Percentiles rank a stretch among this genome's conserved stretches.
Conservation (phyloP, 1,139 yeast species). For the Magnusiomyces suaveolens region DNA sequence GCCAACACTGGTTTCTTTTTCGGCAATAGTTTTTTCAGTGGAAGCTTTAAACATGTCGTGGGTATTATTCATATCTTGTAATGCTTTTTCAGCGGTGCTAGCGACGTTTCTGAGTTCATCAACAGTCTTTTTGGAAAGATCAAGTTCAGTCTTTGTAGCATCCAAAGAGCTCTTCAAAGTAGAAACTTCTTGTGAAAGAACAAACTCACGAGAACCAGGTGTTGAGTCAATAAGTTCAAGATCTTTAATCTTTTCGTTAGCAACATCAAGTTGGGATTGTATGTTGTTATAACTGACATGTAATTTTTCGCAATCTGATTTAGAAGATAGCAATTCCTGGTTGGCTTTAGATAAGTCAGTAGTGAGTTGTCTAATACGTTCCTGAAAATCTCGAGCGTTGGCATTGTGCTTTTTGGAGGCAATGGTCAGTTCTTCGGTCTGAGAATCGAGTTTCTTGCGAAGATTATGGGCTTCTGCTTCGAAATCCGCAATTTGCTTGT, state of each 20-base stretch:
- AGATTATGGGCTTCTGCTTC: constrained; percentile 40
- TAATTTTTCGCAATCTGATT: constrained; percentile 30
- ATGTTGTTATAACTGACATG: constrained; percentile 9
- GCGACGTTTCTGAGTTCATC: constrained; percentile 45
- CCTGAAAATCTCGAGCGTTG: constrained; percentile 45
- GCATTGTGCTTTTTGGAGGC: constrained; percentile 22
- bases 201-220: constrained; percentile 12
- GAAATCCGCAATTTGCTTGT: constrained; percentile 42
- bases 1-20: constrained; percentile 35
- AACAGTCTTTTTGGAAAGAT: constrained; percentile 40
- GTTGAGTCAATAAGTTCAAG: constrained; percentile 4
- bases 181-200: constrained; percentile 28
- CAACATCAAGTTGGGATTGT: constrained; percentile 25
- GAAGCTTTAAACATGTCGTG: constrained; percentile 38
- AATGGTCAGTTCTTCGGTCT: constrained; percentile 32
- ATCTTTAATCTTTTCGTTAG: constrained; percentile 9
- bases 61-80: constrained; percentile 35
- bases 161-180: constrained; percentile 36
- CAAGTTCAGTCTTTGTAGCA: constrained; percentile 39
- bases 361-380: constrained; percentile 50
- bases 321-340: constrained; percentile 38
- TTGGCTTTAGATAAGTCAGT: constrained; percentile 39
- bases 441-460: constrained; percentile 43
- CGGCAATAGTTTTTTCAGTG: constrained; percentile 35
- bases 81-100: constrained; percentile 42